Conservation (phyloP, 768 basidiomycete species). For the Mycena chlorophos region DNA sequence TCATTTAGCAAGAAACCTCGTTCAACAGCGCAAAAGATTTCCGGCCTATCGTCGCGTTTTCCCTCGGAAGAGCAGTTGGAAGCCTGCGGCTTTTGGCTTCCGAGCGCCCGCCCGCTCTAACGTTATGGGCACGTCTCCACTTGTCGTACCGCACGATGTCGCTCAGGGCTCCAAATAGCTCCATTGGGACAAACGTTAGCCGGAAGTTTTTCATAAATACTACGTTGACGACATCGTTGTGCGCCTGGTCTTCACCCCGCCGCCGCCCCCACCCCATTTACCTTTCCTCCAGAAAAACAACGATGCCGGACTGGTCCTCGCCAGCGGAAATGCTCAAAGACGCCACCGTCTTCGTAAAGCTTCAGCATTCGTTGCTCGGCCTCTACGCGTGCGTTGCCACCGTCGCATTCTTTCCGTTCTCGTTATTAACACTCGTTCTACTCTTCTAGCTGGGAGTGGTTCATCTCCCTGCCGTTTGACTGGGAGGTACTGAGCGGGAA, state of each 20-base stretch:
- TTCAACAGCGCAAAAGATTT: no score
- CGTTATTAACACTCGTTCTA: conserved; percentile 1
- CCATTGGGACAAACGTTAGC: no score
- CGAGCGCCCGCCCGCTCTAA: no score
- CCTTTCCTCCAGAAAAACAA: conserved; percentile 6
- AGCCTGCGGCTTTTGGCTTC: no score
- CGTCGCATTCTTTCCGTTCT: conserved; percentile 1
- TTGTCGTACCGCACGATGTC: no score
- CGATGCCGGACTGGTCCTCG: conserved; percentile 59
- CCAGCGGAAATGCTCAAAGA: conserved; percentile 47
- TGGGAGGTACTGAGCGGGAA: conserved; percentile 42
- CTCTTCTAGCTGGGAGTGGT: conserved; percentile 59
- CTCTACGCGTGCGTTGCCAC: conserved; percentile 48
- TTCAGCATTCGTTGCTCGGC: conserved; percentile 59
- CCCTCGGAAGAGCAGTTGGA: no score
- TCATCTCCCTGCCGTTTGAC: conserved; percentile 50
- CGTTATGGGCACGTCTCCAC: no score
- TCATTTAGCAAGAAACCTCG: no score
- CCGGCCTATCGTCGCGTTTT: no score
- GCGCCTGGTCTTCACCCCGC: conserved; percentile 4
- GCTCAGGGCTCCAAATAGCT: no score
- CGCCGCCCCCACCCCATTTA: background rate
- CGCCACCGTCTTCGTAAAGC: conserved; percentile 45
- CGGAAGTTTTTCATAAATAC: conserved; percentile 8
- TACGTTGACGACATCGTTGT: background rate